phyloP scores from a whole-genome alignment of 176 grass and related monocot species.

The Lolium multiflorum region DNA sequence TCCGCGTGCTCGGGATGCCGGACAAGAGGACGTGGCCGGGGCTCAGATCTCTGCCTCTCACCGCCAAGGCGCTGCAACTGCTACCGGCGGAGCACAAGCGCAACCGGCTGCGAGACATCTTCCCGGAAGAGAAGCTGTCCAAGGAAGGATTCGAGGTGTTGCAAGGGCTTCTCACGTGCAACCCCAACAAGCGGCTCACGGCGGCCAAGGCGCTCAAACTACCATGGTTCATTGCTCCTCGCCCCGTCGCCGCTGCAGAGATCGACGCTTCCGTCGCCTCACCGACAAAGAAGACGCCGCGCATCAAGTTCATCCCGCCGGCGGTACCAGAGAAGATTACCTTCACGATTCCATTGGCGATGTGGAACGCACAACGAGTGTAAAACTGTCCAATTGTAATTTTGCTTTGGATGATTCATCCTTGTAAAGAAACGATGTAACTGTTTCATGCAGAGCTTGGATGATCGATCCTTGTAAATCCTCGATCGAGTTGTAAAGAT shows the following conservation, averaged over 20 bases:
- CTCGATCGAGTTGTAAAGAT: background rate
- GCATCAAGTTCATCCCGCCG: background rate
- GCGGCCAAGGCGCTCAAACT: background rate
- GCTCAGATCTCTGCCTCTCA: background rate
- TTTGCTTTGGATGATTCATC: background rate
- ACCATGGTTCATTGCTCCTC: background rate
- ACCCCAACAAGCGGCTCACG: background rate
- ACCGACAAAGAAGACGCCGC: background rate
- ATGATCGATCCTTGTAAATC: background rate
- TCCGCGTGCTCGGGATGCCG: background rate
- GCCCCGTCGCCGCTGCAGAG: background rate
- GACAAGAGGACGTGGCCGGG: background rate
- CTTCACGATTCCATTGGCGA: background rate
- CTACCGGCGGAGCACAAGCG: background rate
- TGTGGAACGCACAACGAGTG: background rate
- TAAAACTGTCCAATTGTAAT: background rate
- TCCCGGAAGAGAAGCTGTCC: background rate
- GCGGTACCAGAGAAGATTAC: background rate
- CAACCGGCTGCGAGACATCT: background rate
- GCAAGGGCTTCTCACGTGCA: constrained; percentile 11
- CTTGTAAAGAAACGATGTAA: background rate
- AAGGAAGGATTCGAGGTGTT: background rate
- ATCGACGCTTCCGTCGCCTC: background rate
- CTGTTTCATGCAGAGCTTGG: too few relatives aligned
- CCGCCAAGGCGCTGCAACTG: background rate